These are phyloP conservation scores for Talaromyces adpressus DNA, from an alignment of 495 filamentous ascomycete species.

Conservation along the genomic window DNA sequence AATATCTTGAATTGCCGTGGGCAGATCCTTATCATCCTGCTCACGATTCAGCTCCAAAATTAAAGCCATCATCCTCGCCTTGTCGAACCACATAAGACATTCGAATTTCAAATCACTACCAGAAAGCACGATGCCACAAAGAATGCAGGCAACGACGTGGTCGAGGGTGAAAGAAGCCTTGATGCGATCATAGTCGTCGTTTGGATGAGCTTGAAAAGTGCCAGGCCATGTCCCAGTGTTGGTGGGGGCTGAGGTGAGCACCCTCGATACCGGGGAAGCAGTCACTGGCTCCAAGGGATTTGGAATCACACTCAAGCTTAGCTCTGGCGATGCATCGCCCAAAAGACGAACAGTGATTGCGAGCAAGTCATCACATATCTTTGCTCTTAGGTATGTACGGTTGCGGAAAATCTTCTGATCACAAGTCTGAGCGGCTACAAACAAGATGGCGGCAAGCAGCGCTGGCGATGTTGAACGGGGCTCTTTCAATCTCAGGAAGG, in stretches of 20 bases:
- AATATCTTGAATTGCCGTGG: not conserved
- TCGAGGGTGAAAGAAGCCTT: slow-evolving; percentile 1
- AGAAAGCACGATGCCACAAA: not conserved
- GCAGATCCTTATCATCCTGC: not conserved
- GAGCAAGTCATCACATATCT: not conserved
- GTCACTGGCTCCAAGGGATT: not conserved
- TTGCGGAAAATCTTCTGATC: not conserved
- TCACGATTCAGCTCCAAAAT: not conserved
- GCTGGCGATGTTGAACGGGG: not conserved
- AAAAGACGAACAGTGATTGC: not conserved
- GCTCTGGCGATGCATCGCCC: not conserved
- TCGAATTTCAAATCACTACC: not conserved
- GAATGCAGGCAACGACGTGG: not conserved
- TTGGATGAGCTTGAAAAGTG: not conserved
- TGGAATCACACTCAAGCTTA: not conserved
- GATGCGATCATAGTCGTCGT: not conserved
- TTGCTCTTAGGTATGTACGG: not conserved
- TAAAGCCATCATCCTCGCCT: not conserved
- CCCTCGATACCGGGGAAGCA: not conserved
- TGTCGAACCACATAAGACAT: not conserved
- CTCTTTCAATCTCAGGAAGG: not conserved
- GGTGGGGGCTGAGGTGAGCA: not conserved
- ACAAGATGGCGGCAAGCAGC: not conserved
- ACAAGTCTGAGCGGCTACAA: not conserved
- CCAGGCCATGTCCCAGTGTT: not conserved